Evolutionary conservation across 2,329 filamentous ascomycete species (phyloP), one percentile per base, ranked within the genome.

Genomic region (Lachnellula arida): DNA sequence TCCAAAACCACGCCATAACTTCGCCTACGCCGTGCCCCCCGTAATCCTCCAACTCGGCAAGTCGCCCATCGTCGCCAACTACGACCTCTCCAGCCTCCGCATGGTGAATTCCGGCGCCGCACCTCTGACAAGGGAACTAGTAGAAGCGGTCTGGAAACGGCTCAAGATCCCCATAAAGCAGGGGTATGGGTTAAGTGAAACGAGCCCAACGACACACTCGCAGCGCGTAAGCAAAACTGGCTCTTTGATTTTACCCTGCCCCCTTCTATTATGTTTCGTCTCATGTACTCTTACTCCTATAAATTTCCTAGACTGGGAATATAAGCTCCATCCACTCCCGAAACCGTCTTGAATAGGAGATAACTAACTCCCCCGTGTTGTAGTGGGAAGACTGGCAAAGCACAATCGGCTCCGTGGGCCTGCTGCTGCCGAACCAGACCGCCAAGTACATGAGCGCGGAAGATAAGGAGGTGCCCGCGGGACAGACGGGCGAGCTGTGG

Each of bases 31-130:
- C 11, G 90, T 92, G 0, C 92, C 92, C 1, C 92, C 93, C 0
- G 85, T 97, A 6, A 81, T 96, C 1, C 79, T 97, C 8, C 80
- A 86, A 0, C 81, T 97, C 1, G 82, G 86, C 61, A 96, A 96
- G 71, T 82, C 89, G 64, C 91, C 91, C 0, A 68, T 84, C 3
- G 85, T 96, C 7, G 80, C 81, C 52, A 88, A 91, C 60, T 96
- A 95, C 73, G 84, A 97, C 70, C 77, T 97, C 43, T 85, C 82
- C 15, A 85, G 81, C 4, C 68, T 97, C 23, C 86, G 88, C 46
- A 92, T 92, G 82, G 78, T 96, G 77, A 94, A 91, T 73, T 92
- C 84, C 0, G 93, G 89, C 23, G 93, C 92, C 0, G 92, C 93
- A 0, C 93, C 93, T 0, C 76, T 97, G 42, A 93, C 90, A 0